Percentiles rank a stretch among this genome's conserved stretches.
These are phyloP conservation scores for Yamadazyma mexicana DNA, from an alignment of 1,139 yeast genomes.

Conservation along the genomic window DNA sequence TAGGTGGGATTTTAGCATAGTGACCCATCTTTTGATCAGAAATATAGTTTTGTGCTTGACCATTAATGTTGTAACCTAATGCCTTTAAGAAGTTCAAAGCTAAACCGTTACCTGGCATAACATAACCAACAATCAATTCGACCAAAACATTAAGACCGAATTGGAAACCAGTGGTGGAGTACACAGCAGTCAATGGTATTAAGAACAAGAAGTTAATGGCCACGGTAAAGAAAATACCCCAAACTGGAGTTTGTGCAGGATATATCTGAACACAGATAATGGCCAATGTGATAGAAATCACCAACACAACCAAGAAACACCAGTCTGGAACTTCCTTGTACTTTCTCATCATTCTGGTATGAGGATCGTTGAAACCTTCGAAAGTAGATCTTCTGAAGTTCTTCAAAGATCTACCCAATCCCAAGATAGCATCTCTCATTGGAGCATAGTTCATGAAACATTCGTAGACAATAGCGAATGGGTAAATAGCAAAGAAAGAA, in stretches of 20 bases:
- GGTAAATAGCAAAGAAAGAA: slow-evolving; percentile 57
- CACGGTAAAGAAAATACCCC: slow-evolving; percentile 59
- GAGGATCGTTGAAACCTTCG: slow-evolving; percentile 46
- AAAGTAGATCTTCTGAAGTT: slow-evolving; percentile 46
- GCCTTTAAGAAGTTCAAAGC: slow-evolving; percentile 63
- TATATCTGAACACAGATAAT: slow-evolving; percentile 48
- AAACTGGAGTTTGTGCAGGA: slow-evolving; percentile 52
- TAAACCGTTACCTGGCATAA: slow-evolving; percentile 61
- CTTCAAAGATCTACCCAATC: slow-evolving; percentile 8
- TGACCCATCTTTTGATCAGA: slow-evolving; percentile 61
- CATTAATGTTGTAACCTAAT: slow-evolving; percentile 58
- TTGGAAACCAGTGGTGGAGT: slow-evolving; percentile 52
- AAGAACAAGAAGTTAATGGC: slow-evolving; percentile 55
- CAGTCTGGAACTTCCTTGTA: slow-evolving; percentile 66
- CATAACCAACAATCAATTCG: slow-evolving; percentile 62
- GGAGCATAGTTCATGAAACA: slow-evolving; percentile 29
- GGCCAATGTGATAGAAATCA: slow-evolving; percentile 49
- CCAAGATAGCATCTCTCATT: slow-evolving; percentile 14
- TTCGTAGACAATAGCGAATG: slow-evolving; percentile 52
- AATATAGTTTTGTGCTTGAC: slow-evolving; percentile 60
- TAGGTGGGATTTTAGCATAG: slow-evolving; percentile 60
- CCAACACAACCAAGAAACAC: slow-evolving; percentile 51
- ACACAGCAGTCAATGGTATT: slow-evolving; percentile 55
- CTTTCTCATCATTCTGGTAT: slow-evolving; percentile 52
- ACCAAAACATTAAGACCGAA: slow-evolving; percentile 60